Conservation (phyloP, 257 asterid species). For the Nicotiana attenuata region DNA sequence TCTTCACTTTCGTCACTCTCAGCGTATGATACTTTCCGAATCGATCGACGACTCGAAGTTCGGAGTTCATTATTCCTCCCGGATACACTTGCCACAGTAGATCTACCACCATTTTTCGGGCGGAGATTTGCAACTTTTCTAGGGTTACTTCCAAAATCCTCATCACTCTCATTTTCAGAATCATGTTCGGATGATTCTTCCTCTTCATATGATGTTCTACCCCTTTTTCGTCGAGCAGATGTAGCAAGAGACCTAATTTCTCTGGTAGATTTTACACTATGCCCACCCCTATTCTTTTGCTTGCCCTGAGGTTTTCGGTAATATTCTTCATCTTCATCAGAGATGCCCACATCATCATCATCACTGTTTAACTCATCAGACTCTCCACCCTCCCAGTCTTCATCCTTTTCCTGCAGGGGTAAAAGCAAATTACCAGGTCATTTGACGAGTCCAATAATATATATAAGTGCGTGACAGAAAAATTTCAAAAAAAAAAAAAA, state of each 20-base stretch:
- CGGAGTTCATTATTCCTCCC: slow-evolving; percentile 60
- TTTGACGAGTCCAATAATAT: neutral
- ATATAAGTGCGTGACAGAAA: neutral
- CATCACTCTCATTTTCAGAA: slow-evolving; percentile 66
- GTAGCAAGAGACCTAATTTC: slow-evolving; percentile 39
- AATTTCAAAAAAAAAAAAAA: neutral
- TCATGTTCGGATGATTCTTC: slow-evolving; percentile 74
- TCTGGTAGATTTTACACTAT: slow-evolving; percentile 51
- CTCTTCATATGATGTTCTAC: slow-evolving; percentile 55
- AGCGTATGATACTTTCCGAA: slow-evolving; percentile 85
- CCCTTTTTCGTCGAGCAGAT: slow-evolving; percentile 57
- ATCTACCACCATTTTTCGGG: slow-evolving; percentile 54
- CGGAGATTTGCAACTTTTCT: slow-evolving; percentile 50
- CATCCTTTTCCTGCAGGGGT: slow-evolving; percentile 55
- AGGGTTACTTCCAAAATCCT: slow-evolving; percentile 47
- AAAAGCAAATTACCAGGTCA: slow-evolving; percentile 14
- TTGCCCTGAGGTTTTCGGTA: slow-evolving; percentile 50
- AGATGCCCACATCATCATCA: slow-evolving; percentile 63
- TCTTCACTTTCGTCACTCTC: slow-evolving; percentile 99
- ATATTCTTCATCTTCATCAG: slow-evolving; percentile 66
- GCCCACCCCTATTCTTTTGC: slow-evolving; percentile 51
- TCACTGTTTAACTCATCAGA: slow-evolving; percentile 66
- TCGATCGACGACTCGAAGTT: slow-evolving; percentile 84
- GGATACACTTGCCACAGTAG: slow-evolving; percentile 35
- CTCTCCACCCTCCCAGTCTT: slow-evolving; percentile 90